Conservation (phyloP, 768 basidiomycete genomes). For the Lentinula boryana region DNA sequence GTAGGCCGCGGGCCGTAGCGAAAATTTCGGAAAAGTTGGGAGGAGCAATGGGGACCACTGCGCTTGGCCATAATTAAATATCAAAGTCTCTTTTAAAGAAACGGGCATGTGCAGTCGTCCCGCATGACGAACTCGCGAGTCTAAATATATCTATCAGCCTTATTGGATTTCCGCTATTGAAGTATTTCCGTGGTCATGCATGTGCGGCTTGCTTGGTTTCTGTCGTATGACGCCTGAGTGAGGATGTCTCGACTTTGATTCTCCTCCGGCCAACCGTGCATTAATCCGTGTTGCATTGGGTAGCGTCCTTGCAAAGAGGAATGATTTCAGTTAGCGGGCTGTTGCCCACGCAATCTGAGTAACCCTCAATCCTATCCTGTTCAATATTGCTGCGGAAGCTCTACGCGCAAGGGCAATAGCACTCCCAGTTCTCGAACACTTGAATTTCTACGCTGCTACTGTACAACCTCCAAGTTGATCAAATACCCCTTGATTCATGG, state of each 20-base stretch:
- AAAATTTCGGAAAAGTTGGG: not conserved
- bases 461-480: not conserved
- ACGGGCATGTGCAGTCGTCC: not conserved
- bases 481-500: not conserved
- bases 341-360: too few relatives aligned
- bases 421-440: not conserved
- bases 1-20: not conserved
- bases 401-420: not conserved
- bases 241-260: not conserved
- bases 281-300: not conserved
- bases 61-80: not conserved
- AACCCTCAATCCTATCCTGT: too few relatives aligned
- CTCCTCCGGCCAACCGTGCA: not conserved
- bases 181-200: not conserved
- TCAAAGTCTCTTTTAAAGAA: not conserved
- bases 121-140: not conserved
- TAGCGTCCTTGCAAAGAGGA: not conserved
- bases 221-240: not conserved
- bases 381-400: not conserved
- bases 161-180: not conserved
- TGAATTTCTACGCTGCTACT: not conserved
- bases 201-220: not conserved
- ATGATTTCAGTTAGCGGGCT: too few relatives aligned
- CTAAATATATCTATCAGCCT: not conserved
- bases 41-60: not conserved